Base-by-base conservation (phyloP, 106 monocot genomes). In the Dactylorhiza incarnata region DNA sequence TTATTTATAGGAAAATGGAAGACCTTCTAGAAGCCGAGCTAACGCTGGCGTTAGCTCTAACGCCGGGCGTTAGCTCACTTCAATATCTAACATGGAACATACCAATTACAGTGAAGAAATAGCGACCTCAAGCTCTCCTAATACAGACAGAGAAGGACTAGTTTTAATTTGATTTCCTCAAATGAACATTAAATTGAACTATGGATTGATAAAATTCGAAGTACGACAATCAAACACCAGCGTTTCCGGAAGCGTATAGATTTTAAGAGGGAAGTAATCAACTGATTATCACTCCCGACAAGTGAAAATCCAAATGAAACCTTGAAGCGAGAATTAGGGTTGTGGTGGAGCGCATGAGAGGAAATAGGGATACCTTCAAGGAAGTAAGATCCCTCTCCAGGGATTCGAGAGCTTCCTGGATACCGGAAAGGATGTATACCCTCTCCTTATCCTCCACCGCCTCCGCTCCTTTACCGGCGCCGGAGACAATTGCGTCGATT, bases 331-430 rank as follows among this genome's bases (percentile, higher is more conserved):
- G n/a, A 13, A 46, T 17, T 69, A 69, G 12, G 44, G 17, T 12
- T 46, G 17, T 6, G 46, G 45, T 17, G n/a, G n/a, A 68, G 14
- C 7, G 48, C 12, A 10, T 13, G 3, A 22, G 68, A 46, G 10
- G 5, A 48, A 80, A 19, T 51, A 44, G 11, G 24, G 3, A 72
- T 29, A 88, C 88, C 85, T 85, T 85, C 74, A 88, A 82, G 49
- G 79, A 63, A 4, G 71, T 63, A 54, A 88, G 79, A 59, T 88
- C 82, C 73, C 72, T 79, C 80, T 88, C 88, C 26, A 88, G 75
- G 11, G 85, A 85, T 24, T 80, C 79, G 13, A 88, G 80, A 23
- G 88, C 88, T 20, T 82, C 82, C 26, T 76, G 74, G 47, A 87
- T 82, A 25, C 81, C 70, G 58, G 85, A 10, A 5, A 88, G 79